These are phyloP conservation scores for Cyberlindnera samutprakarnensis DNA, from an alignment of 805 yeast species.

Conservation along the genomic window DNA sequence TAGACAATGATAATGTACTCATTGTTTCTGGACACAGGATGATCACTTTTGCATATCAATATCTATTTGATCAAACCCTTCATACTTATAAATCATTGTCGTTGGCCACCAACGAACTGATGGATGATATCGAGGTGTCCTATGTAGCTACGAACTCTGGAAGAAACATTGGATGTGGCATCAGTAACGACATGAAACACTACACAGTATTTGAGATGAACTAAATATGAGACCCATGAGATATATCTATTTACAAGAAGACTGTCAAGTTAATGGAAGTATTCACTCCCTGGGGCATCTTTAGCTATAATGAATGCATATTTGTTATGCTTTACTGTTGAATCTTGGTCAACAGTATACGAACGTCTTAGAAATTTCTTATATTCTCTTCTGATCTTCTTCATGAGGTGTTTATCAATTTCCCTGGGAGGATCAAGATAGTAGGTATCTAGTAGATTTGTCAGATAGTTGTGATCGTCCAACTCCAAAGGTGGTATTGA, in stretches of 20 bases:
- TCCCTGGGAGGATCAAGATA: background rate
- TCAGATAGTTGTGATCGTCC: conserved; percentile 11
- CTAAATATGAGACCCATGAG: too few relatives aligned
- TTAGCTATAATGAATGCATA: conserved; percentile 14
- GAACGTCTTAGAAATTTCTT: conserved; percentile 18
- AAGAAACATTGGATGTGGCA: conserved; percentile 27
- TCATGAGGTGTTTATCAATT: background rate
- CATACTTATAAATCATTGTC: background rate
- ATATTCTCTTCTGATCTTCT: conserved; percentile 13
- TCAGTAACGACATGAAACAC: conserved; percentile 28
- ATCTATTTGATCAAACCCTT: background rate
- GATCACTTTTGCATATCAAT: background rate
- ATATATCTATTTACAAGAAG: too few relatives aligned
- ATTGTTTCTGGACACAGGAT: background rate
- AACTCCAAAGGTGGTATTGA: conserved; percentile 17
- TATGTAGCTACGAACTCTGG: conserved; percentile 17
- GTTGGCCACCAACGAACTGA: too few relatives aligned
- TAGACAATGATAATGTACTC: background rate
- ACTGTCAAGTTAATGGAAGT: too few relatives aligned
- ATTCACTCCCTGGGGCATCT: conserved; percentile 3
- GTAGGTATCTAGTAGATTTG: conserved; percentile 8
- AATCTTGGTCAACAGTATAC: conserved; percentile 13
- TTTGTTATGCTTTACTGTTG: conserved; percentile 10
- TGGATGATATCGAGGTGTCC: too few relatives aligned
- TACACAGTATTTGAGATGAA: conserved; percentile 6